A percentile compares a stretch with the other conserved stretches of the same genome.
Evolutionary conservation across 768 basidiomycete genomes (phyloP).

Genomic region (Russula earlei): DNA sequence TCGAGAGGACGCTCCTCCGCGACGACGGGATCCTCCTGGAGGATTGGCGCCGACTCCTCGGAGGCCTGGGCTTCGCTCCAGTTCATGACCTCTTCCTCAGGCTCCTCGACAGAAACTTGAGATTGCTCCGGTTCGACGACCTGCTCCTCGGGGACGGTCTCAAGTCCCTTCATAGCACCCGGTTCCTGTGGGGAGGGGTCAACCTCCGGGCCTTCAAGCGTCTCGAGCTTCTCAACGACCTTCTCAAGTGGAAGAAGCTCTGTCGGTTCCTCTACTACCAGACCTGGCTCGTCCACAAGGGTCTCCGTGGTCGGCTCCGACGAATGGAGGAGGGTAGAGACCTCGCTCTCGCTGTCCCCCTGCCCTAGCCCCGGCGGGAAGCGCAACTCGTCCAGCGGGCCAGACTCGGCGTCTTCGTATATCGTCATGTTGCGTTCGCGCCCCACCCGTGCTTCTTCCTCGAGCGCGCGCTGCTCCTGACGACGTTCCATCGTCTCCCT

Average conservation of each 20-base stretch:
- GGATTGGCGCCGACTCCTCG: neutral
- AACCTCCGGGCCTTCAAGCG: neutral
- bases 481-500: constrained; percentile 12
- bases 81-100: neutral
- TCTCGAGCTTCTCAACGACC: neutral
- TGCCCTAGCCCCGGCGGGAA: constrained; percentile 12
- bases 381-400: constrained; percentile 7
- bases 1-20: neutral
- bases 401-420: constrained; percentile 10
- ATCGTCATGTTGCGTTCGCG: constrained; percentile 13
- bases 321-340: neutral
- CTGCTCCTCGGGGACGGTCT: neutral
- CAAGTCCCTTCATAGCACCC: neutral
- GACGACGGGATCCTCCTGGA: neutral
- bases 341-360: neutral
- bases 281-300: constrained; percentile 8
- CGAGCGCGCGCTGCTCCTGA: constrained; percentile 2
- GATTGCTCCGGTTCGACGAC: neutral
- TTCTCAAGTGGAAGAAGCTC: neutral
- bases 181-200: neutral
- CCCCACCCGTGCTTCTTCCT: neutral
- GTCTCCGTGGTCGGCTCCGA: constrained; percentile 8
- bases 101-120: constrained; percentile 1
- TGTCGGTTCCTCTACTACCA: neutral
- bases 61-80: neutral